phyloP scores from a whole-genome alignment of 331 rosid genomes.

The Rhamnella rubrinervis region DNA sequence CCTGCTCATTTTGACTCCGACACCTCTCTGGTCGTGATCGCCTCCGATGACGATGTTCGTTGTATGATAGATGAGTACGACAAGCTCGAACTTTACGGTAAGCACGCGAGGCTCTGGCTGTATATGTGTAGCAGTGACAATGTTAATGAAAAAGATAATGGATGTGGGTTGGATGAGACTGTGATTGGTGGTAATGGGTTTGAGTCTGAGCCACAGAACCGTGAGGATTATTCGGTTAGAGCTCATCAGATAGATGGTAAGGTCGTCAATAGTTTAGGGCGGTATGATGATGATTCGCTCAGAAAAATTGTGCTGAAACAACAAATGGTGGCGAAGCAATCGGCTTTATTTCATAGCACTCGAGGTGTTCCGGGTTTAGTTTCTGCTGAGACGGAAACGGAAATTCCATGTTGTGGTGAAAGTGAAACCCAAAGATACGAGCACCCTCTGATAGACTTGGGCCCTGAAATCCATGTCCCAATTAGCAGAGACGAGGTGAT shows the following conservation, averaged over 20 bases:
- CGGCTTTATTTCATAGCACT: constrained; percentile 1
- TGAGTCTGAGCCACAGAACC: neutral
- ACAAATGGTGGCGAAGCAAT: constrained; percentile 19
- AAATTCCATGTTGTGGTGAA: constrained; percentile 8
- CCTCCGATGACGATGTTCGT: constrained; percentile 33
- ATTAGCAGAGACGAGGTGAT: neutral
- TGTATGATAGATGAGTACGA: constrained; percentile 33
- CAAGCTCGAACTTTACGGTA: constrained; percentile 22
- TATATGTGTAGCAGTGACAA: constrained; percentile 20
- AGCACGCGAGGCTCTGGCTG: constrained; percentile 28
- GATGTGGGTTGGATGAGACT: neutral
- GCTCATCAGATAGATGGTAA: neutral
- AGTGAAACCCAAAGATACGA: neutral
- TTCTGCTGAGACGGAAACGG: constrained; percentile 2
- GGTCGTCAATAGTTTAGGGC: neutral
- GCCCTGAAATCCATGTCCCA: constrained; percentile 4
- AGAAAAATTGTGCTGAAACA: constrained; percentile 17
- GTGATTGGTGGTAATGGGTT: neutral
- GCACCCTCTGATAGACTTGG: constrained; percentile 1
- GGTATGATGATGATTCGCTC: constrained; percentile 13
- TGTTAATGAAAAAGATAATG: neutral
- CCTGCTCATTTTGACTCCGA: neutral
- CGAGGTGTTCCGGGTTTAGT: neutral
- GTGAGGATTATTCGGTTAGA: neutral
- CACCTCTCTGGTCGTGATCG: constrained; percentile 9